Evolutionary conservation across 2,329 filamentous ascomycete species (phyloP).

Genomic region (Ampelomyces quisqualis): DNA sequence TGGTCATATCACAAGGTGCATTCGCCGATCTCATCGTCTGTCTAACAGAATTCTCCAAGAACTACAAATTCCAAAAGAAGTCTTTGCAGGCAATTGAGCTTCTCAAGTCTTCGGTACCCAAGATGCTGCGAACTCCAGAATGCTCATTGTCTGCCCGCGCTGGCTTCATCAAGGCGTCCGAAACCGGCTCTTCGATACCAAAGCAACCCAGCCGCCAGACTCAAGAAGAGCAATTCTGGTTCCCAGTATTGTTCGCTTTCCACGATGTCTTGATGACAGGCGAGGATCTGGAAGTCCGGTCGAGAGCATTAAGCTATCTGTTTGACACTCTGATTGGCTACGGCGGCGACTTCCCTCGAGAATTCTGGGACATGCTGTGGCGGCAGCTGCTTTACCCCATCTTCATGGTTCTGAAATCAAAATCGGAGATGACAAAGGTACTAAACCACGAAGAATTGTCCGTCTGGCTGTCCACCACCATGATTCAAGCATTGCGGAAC

Average conservation of each 20-base stretch:
- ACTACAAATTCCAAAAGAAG: constrained; percentile 98
- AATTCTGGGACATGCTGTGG: constrained; percentile 99
- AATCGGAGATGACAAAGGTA: constrained; percentile 93
- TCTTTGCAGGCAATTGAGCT: constrained; percentile 93
- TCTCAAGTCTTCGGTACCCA: constrained; percentile 87
- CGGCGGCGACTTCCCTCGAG: constrained; percentile 83
- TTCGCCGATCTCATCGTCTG: constrained; percentile 97
- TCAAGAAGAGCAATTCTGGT: constrained; percentile 97
- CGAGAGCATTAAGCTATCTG: constrained; percentile 84
- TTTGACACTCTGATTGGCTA: constrained; percentile 91
- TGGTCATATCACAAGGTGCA: constrained; percentile 93
- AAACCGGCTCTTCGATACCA: constrained; percentile 53
- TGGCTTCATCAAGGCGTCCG: constrained; percentile 52
- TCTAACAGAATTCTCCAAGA: constrained; percentile 97
- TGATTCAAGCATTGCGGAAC: constrained; percentile 97
- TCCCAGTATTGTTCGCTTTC: constrained; percentile 95
- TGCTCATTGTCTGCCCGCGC: constrained; percentile 78
- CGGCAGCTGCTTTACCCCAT: constrained; percentile 95
- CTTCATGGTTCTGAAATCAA: constrained; percentile 95
- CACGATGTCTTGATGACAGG: constrained; percentile 99
- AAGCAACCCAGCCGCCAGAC: constrained; percentile 76
- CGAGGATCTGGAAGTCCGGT: constrained; percentile 94
- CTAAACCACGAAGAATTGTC: constrained; percentile 95
- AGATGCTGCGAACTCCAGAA: constrained; percentile 93
- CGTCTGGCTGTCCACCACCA: constrained; percentile 97